Evolutionary conservation across 1,284 basidiomycete genomes (phyloP).

Genomic region (Melampsora abietis-canadensis): DNA sequence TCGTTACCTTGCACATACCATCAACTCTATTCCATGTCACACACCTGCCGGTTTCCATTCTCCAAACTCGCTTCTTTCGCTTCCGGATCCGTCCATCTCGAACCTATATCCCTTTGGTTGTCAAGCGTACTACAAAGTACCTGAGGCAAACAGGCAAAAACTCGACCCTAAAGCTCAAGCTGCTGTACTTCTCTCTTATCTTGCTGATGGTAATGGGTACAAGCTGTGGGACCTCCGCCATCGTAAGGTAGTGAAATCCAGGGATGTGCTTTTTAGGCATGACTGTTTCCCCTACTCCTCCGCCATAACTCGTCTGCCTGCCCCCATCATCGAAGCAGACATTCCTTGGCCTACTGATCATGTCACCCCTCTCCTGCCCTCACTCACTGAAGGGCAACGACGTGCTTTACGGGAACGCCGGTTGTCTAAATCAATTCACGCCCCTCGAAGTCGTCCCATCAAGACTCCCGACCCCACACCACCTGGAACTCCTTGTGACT

Average conservation of each 20-base stretch:
- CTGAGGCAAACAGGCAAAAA: not conserved
- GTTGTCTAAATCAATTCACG: too few relatives aligned
- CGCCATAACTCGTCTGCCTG: too few relatives aligned
- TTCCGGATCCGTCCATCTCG: not conserved
- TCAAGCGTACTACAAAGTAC: not conserved
- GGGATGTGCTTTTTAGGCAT: not conserved
- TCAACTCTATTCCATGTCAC: slow-evolving; percentile 1
- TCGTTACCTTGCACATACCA: not conserved
- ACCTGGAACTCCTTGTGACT: too few relatives aligned
- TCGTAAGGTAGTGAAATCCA: not conserved
- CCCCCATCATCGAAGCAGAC: too few relatives aligned
- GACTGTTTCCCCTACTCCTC: too few relatives aligned
- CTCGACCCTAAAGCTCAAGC: not conserved
- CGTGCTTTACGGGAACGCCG: too few relatives aligned
- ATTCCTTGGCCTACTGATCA: too few relatives aligned
- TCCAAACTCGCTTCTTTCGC: not conserved
- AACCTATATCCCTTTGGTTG: slow-evolving; percentile 9
- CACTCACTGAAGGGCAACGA: too few relatives aligned
- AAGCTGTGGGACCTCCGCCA: not conserved
- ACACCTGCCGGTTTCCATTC: not conserved
- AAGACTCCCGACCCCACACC: too few relatives aligned
- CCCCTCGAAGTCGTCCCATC: too few relatives aligned
- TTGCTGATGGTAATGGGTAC: slow-evolving; percentile 4
- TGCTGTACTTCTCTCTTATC: slow-evolving; percentile 4
- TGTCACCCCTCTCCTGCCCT: too few relatives aligned